Evolutionary conservation across 768 basidiomycete genomes (phyloP).

Genomic region (Pulveroboletus sp.): DNA sequence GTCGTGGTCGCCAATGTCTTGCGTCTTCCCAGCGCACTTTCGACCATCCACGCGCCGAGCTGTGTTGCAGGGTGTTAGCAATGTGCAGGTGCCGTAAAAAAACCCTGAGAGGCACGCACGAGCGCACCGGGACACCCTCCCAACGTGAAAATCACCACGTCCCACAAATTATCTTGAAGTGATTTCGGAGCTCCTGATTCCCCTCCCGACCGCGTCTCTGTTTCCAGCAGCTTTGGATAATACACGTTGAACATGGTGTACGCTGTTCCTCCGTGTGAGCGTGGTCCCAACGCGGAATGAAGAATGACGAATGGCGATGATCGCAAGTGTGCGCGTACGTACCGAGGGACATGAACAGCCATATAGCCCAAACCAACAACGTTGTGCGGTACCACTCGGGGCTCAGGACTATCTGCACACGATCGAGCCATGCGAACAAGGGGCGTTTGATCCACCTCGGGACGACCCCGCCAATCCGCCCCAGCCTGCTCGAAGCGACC

Average conservation of each 20-base stretch:
- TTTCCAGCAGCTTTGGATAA: constrained; percentile 82
- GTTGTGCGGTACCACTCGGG: constrained; percentile 80
- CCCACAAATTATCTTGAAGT: constrained; percentile 69
- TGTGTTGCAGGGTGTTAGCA: constrained; percentile 27
- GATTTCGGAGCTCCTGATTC: constrained; percentile 36
- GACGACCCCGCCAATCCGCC: constrained; percentile 40
- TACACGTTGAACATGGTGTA: constrained; percentile 95
- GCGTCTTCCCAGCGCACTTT: constrained; percentile 63
- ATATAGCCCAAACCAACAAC: constrained; percentile 72
- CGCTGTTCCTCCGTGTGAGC: constrained; percentile 46
- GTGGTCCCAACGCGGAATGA: too few species aligned
- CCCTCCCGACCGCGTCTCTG: constrained; percentile 47
- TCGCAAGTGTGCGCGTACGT: constrained; percentile 20
- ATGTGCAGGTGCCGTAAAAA: background rate
- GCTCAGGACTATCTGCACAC: constrained; percentile 65
- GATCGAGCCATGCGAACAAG: constrained; percentile 64
- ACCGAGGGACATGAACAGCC: constrained; percentile 80
- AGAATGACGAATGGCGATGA: too few species aligned
- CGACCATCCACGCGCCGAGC: constrained; percentile 86
- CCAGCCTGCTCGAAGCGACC: constrained; percentile 36
- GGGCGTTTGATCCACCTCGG: constrained; percentile 59
- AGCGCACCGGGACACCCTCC: constrained; percentile 85
- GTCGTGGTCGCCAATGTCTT: constrained; percentile 76
- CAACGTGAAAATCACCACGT: constrained; percentile 82
- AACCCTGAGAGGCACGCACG: constrained; percentile 40